phyloP scores from a whole-genome alignment of 1,284 basidiomycete genomes.

The Heliocybe sulcata region DNA sequence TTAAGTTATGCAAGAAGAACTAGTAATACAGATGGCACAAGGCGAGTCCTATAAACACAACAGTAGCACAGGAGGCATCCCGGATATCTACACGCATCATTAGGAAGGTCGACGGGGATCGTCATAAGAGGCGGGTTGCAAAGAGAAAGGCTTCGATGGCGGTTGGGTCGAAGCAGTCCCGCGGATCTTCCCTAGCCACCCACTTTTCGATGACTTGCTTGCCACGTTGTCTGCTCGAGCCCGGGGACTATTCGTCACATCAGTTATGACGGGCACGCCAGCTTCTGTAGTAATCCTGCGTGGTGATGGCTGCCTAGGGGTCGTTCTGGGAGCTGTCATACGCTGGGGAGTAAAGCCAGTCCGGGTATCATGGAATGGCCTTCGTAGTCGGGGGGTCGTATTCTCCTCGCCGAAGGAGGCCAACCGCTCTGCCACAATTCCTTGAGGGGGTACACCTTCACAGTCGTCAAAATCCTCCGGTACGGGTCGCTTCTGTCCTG shows the following conservation, averaged over 20 bases:
- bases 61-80: constrained; percentile 10
- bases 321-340: constrained; percentile 24
- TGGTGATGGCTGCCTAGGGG: constrained; percentile 10
- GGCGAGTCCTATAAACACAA: constrained; percentile 12
- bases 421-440: constrained; percentile 47
- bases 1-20: constrained; percentile 5
- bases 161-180: constrained; percentile 10
- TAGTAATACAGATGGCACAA: constrained; percentile 12
- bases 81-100: not conserved
- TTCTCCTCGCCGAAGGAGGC: constrained; percentile 26
- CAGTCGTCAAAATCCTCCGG: constrained; percentile 68
- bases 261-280: constrained; percentile 37
- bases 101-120: not conserved
- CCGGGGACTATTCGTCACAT: constrained; percentile 62
- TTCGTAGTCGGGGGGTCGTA: constrained; percentile 48
- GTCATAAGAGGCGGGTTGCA: not conserved
- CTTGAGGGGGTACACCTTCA: constrained; percentile 46
- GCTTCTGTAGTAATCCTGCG: constrained; percentile 18
- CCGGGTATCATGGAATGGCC: constrained; percentile 46
- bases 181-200: constrained; percentile 26
- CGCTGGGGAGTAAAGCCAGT: constrained; percentile 69
- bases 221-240: constrained; percentile 3
- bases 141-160: not conserved
- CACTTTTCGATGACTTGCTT: constrained; percentile 17
- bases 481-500: constrained; percentile 60